A percentile compares a stretch with the other conserved stretches of the same genome.
These are phyloP conservation scores for Chrysoporthe cubensis DNA, from an alignment of 2,329 filamentous ascomycete species.

Conservation along the genomic window DNA sequence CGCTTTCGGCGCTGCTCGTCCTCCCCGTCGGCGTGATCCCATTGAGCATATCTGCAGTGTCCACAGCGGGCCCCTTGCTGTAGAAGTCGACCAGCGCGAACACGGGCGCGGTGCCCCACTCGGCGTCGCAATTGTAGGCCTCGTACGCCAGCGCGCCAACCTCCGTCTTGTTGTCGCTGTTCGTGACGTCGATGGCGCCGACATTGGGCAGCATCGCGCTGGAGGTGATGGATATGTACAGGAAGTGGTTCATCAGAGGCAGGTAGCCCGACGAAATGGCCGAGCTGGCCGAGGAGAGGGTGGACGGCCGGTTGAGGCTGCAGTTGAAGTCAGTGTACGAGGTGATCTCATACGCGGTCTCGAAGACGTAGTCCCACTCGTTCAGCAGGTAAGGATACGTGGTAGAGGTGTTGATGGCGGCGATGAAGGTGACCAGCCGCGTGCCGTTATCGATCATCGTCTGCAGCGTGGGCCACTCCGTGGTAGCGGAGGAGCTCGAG, in stretches of 20 bases:
- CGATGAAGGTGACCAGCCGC: constrained; percentile 71
- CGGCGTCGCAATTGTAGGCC: constrained; percentile 54
- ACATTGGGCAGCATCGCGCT: constrained; percentile 65
- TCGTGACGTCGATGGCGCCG: constrained; percentile 65
- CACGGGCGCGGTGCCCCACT: constrained; percentile 68
- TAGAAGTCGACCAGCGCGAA: constrained; percentile 83
- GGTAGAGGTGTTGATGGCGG: constrained; percentile 49
- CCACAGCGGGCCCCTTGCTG: constrained; percentile 71
- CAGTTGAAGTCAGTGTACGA: constrained; percentile 71
- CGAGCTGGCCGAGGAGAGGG: constrained; percentile 49
- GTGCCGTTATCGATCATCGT: constrained; percentile 66
- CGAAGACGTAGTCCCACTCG: constrained; percentile 71
- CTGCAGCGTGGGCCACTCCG: constrained; percentile 73
- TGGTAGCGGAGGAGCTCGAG: constrained; percentile 44
- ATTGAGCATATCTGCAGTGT: constrained; percentile 72
- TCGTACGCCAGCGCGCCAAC: constrained; percentile 60
- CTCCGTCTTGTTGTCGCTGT: constrained; percentile 59
- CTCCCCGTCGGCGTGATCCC: constrained; percentile 42
- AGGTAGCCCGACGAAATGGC: constrained; percentile 65
- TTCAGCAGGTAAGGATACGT: constrained; percentile 62
- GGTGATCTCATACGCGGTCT: constrained; percentile 71
- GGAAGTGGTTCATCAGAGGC: constrained; percentile 81
- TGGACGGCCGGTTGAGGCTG: constrained; percentile 66
- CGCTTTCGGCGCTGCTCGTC: constrained; percentile 28
- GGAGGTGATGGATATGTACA: constrained; percentile 60